phyloP scores from a whole-genome alignment of 2,329 filamentous ascomycete species.

The Diaporthe helianthi region DNA sequence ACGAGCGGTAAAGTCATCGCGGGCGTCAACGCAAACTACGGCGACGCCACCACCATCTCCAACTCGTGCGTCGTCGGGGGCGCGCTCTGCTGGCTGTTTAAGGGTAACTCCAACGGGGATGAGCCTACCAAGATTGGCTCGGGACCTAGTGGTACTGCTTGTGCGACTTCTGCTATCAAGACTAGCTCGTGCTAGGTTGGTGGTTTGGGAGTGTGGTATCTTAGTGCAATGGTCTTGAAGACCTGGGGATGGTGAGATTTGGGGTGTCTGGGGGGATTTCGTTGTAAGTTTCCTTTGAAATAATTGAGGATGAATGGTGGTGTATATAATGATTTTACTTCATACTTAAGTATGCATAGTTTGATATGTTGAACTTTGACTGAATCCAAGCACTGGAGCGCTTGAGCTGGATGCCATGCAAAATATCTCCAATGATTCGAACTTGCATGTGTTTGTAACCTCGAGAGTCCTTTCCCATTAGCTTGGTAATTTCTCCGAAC shows the following conservation, averaged over 20 bases:
- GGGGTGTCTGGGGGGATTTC: not conserved
- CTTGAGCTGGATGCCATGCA: not conserved
- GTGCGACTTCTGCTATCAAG: conserved; percentile 36
- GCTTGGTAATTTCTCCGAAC: no score
- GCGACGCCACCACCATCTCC: conserved; percentile 43
- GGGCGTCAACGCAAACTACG: conserved; percentile 58
- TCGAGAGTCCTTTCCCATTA: no score
- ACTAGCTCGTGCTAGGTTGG: conserved; percentile 37
- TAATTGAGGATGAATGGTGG: not conserved
- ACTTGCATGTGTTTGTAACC: no score
- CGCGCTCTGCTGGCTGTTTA: conserved; percentile 35
- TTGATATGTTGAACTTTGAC: not conserved
- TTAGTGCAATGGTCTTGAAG: not conserved
- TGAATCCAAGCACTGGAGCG: no score
- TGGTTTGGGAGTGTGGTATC: not conserved
- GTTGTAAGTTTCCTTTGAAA: not conserved
- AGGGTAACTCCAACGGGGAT: conserved; percentile 36
- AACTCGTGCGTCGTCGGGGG: conserved; percentile 34
- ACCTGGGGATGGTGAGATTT: no score
- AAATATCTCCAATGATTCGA: not conserved
- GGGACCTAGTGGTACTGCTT: conserved; percentile 37
- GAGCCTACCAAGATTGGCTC: conserved; percentile 40
- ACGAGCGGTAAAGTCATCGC: conserved; percentile 48
- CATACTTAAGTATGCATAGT: no score
- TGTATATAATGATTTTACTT: not conserved